A percentile compares a stretch with the other conserved stretches of the same genome.
phyloP scores from a whole-genome alignment of 768 basidiomycete genomes.

The Tylopilus intermedius region DNA sequence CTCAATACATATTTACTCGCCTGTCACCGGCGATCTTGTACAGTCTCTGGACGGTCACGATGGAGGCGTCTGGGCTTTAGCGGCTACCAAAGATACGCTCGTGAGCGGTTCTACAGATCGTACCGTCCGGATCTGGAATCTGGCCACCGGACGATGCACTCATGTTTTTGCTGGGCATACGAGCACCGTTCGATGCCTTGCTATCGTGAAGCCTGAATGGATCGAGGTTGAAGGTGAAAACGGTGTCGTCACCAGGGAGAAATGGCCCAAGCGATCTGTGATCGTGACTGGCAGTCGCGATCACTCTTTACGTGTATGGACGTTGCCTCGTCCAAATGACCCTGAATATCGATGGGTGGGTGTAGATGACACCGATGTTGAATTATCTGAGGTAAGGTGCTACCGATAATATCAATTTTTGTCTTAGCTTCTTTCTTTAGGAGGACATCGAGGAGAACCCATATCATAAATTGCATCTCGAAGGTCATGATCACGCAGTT shows the following conservation, averaged over 20 bases:
- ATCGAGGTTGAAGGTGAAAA: conserved; percentile 66
- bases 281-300: conserved; percentile 74
- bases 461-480: conserved; percentile 77
- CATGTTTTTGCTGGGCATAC: conserved; percentile 97
- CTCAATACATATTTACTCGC: conserved; percentile 91
- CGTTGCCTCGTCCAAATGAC: conserved; percentile 62
- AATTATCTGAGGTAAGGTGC: conserved; percentile 44
- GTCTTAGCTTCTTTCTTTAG: conserved; percentile 25
- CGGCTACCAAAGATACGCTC: conserved; percentile 78
- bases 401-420: background rate
- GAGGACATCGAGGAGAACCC: conserved; percentile 79
- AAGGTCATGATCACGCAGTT: conserved; percentile 89
- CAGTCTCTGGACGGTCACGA: conserved; percentile 84
- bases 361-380: conserved; percentile 55
- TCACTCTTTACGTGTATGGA: conserved; percentile 63
- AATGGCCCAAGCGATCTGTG: conserved; percentile 65
- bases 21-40: conserved; percentile 70
- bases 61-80: conserved; percentile 96
- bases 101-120: conserved; percentile 93
- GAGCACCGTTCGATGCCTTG: conserved; percentile 91
- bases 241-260: conserved; percentile 61
- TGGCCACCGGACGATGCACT: conserved; percentile 72
- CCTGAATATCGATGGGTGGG: conserved; percentile 69
- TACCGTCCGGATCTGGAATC: conserved; percentile 89
- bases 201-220: conserved; percentile 91